Percentiles rank a stretch among this genome's conserved stretches.
Evolutionary conservation across 164 flowering plant species (phyloP).

Genomic region (Pachysandra terminalis): DNA sequence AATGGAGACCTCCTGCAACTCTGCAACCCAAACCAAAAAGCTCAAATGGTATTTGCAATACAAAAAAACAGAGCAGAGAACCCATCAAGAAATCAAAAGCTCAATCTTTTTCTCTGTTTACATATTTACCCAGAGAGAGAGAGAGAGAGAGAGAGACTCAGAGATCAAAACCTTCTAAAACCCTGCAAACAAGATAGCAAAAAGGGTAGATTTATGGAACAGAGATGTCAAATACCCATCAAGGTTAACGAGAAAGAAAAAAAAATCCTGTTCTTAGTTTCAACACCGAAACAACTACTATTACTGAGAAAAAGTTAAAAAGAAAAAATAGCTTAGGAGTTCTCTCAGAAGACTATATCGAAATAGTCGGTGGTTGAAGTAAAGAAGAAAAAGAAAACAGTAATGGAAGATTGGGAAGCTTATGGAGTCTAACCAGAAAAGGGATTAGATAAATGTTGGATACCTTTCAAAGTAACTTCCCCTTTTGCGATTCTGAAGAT

Average conservation of each 20-base stretch:
- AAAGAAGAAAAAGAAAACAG: too few species aligned
- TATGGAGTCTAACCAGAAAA: not conserved
- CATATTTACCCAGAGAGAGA: not conserved
- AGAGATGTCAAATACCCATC: not conserved
- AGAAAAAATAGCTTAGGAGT: too few species aligned
- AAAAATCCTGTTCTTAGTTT: too few species aligned
- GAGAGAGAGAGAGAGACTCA: too few species aligned
- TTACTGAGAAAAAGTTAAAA: too few species aligned
- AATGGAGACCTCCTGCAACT: constrained; percentile 6
- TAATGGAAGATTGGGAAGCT: not conserved
- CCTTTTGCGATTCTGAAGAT: not conserved
- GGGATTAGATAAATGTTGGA: not conserved
- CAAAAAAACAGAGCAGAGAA: not conserved
- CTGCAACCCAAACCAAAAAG: not conserved
- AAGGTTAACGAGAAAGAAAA: not conserved
- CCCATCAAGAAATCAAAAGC: not conserved
- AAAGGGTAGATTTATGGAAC: too few species aligned
- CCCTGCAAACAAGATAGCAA: not conserved
- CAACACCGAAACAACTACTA: too few species aligned
- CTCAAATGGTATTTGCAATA: not conserved
- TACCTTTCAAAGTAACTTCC: not conserved
- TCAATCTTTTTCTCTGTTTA: not conserved
- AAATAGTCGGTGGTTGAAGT: too few species aligned
- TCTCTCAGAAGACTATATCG: too few species aligned
- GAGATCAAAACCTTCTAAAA: not conserved